Percentiles rank a stretch among this genome's conserved stretches.
These are phyloP conservation scores for Seiridium unicorne DNA, from an alignment of 2,329 filamentous ascomycete species.

Conservation along the genomic window DNA sequence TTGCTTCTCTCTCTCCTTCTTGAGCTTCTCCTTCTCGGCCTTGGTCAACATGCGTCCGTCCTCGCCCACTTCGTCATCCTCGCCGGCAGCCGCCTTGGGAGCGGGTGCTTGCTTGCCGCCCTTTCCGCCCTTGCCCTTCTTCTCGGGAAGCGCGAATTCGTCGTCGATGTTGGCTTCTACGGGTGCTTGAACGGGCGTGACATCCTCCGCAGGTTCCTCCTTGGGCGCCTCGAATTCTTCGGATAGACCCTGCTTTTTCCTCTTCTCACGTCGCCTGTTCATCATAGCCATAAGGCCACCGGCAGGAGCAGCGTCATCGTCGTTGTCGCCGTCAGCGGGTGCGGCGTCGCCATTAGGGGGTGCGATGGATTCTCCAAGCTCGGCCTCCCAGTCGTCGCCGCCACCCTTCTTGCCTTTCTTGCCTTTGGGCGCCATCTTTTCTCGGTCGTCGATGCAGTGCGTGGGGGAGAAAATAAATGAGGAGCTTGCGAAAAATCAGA, in stretches of 20 bases:
- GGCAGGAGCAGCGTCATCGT: slow-evolving; percentile 53
- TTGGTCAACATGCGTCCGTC: slow-evolving; percentile 81
- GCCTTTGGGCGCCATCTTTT: slow-evolving; percentile 87
- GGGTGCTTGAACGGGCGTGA: slow-evolving; percentile 67
- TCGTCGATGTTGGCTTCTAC: slow-evolving; percentile 81
- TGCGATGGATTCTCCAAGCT: slow-evolving; percentile 76
- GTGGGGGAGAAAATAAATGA: background rate
- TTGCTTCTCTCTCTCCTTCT: slow-evolving; percentile 98
- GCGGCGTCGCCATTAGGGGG: slow-evolving; percentile 53
- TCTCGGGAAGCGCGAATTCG: slow-evolving; percentile 80
- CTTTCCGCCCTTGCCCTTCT: slow-evolving; percentile 65
- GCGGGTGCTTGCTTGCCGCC: slow-evolving; percentile 44
- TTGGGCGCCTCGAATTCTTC: slow-evolving; percentile 76
- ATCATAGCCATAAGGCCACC: slow-evolving; percentile 77
- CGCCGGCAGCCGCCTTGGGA: slow-evolving; percentile 41
- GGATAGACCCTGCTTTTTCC: slow-evolving; percentile 80
- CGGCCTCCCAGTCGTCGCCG: slow-evolving; percentile 93
- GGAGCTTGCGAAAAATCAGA: background rate
- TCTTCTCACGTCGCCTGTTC: slow-evolving; percentile 80
- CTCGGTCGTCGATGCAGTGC: background rate
- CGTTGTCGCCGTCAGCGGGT: slow-evolving; percentile 48
- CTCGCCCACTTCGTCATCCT: slow-evolving; percentile 49
- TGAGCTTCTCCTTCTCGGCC: slow-evolving; percentile 97
- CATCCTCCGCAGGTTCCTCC: slow-evolving; percentile 41
- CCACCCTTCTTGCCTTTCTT: slow-evolving; percentile 85